These are phyloP conservation scores for Davidsoniella neocaledoniae DNA, from an alignment of 2,329 filamentous ascomycete genomes.

Conservation along the genomic window DNA sequence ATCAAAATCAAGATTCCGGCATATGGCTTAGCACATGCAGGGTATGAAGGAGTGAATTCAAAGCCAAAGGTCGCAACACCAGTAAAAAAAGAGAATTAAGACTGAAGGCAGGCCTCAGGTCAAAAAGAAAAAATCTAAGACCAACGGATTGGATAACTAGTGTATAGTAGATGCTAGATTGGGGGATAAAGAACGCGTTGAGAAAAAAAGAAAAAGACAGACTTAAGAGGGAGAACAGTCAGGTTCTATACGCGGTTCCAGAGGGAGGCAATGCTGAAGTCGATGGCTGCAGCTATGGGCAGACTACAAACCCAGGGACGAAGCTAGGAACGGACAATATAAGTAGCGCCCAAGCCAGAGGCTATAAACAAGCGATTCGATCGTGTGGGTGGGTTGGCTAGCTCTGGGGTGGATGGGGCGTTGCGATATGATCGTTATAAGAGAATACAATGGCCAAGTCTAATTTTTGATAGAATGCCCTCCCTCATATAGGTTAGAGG, in stretches of 20 bases:
- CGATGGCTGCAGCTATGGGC: not conserved
- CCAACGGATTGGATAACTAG: not conserved
- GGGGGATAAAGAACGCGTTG: not conserved
- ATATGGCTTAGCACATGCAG: too few relatives aligned
- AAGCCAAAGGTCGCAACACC: too few relatives aligned
- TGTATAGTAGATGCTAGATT: not conserved
- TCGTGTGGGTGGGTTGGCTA: too few relatives aligned
- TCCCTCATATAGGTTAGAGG: too few relatives aligned
- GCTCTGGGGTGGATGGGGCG: too few relatives aligned
- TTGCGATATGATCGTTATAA: too few relatives aligned
- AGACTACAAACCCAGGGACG: not conserved
- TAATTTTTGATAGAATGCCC: too few relatives aligned
- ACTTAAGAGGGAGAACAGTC: not conserved
- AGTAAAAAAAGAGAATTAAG: too few relatives aligned
- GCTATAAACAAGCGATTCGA: too few relatives aligned
- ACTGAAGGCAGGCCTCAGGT: not conserved
- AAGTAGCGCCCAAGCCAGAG: not conserved
- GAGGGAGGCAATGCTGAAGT: not conserved
- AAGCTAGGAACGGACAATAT: not conserved
- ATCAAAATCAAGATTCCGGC: too few relatives aligned
- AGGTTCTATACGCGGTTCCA: not conserved
- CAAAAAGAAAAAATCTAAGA: not conserved
- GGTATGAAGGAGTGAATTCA: too few relatives aligned
- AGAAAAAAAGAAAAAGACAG: not conserved
- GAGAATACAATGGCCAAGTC: too few relatives aligned